Percentiles rank a stretch among this genome's conserved stretches.
These are phyloP conservation scores for Coemansia sp. DNA, from an alignment of 192 early-diverging fungal genomes.

Conservation along the genomic window DNA sequence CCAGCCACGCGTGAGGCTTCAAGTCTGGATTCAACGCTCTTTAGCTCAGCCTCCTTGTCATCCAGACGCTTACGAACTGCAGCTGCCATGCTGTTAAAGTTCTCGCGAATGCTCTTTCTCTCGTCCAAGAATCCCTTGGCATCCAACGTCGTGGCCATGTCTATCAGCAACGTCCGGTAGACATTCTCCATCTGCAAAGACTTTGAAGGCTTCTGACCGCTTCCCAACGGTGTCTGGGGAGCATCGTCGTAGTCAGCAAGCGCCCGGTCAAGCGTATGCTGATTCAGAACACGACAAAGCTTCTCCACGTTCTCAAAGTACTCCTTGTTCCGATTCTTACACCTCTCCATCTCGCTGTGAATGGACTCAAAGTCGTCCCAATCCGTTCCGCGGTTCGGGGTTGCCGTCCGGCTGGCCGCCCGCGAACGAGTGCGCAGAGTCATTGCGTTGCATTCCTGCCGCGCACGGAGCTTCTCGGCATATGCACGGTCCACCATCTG, in stretches of 20 bases:
- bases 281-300: conserved; percentile 34
- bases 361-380: conserved; percentile 51
- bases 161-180: conserved; percentile 41
- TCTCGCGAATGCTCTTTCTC: conserved; percentile 36
- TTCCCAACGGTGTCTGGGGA: background rate
- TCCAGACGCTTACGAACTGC: conserved; percentile 34
- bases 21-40: conserved; percentile 11
- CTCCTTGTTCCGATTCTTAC: conserved; percentile 20
- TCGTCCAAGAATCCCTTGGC: conserved; percentile 39
- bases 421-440: conserved; percentile 22
- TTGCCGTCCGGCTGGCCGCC: conserved; percentile 18
- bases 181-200: conserved; percentile 17
- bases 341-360: conserved; percentile 30
- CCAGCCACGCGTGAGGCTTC: conserved; percentile 13
- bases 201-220: background rate
- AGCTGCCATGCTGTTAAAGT: conserved; percentile 42
- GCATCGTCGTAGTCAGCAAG: conserved; percentile 11
- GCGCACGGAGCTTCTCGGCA: conserved; percentile 23
- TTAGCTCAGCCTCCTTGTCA: conserved; percentile 21
- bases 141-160: conserved; percentile 31
- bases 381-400: conserved; percentile 38
- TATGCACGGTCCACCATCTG: conserved; percentile 33
- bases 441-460: conserved; percentile 30
- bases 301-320: conserved; percentile 38
- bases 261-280: conserved; percentile 36